These are phyloP conservation scores for Anaeromyces robustus DNA, from an alignment of 192 early-diverging fungal species.

Conservation along the genomic window DNA sequence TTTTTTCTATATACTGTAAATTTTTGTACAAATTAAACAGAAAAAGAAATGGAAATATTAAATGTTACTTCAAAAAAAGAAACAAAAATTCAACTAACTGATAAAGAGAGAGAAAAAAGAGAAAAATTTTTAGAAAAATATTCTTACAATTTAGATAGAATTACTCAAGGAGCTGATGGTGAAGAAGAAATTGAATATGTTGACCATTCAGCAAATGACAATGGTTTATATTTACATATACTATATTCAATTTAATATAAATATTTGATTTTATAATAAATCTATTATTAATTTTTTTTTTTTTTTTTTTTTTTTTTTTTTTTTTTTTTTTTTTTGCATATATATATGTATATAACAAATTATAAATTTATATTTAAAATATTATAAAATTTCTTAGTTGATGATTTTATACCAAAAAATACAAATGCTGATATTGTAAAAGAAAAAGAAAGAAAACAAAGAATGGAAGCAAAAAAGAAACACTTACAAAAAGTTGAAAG, in stretches of 20 bases:
- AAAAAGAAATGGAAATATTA: slow-evolving; percentile 10
- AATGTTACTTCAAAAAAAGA: slow-evolving; percentile 9
- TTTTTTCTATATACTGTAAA: slow-evolving; percentile 1
- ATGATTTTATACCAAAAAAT: slow-evolving; percentile 24
- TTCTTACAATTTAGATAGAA: slow-evolving; percentile 42
- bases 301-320: too few relatives aligned
- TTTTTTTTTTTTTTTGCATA: too few relatives aligned
- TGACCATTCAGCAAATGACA: background rate
- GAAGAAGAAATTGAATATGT: slow-evolving; percentile 30
- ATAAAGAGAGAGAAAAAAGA: slow-evolving; percentile 28
- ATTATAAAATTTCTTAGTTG: slow-evolving; percentile 8
- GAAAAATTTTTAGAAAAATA: slow-evolving; percentile 36
- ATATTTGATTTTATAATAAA: background rate
- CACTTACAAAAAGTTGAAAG: slow-evolving; percentile 32
- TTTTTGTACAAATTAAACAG: slow-evolving; percentile 14
- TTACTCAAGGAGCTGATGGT: slow-evolving; percentile 35
- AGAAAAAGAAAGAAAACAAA: slow-evolving; percentile 30
- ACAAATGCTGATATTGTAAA: slow-evolving; percentile 39
- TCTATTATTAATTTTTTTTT: too few relatives aligned
- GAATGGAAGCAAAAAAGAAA: slow-evolving; percentile 26
- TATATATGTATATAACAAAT: too few relatives aligned
- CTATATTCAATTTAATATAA: background rate
- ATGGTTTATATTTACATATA: too few relatives aligned
- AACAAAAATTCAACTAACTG: slow-evolving; percentile 15
- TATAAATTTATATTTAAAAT: too few relatives aligned